These are phyloP conservation scores for Erodium trifolium DNA, from an alignment of 441 rosid species.

Conservation along the genomic window DNA sequence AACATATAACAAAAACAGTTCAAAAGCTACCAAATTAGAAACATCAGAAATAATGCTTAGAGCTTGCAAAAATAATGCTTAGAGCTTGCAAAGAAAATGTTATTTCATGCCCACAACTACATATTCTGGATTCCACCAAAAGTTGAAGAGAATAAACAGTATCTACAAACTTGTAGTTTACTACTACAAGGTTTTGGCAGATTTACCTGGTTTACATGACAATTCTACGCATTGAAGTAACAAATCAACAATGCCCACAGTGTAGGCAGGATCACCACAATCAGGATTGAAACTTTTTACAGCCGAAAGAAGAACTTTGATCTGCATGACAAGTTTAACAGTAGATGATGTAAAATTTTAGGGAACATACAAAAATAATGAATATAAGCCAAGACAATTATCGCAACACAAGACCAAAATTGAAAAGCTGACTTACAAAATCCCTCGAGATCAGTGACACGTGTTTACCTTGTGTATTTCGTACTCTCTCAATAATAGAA, in stretches of 20 bases:
- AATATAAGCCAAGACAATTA: background rate
- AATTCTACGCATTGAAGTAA: slow-evolving; percentile 97
- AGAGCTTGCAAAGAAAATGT: background rate
- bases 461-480: background rate
- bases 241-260: slow-evolving; percentile 98
- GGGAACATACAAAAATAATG: background rate
- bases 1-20: slow-evolving; percentile 13
- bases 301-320: slow-evolving; percentile 86
- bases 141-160: slow-evolving; percentile 7
- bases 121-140: slow-evolving; percentile 4
- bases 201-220: slow-evolving; percentile 91
- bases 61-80: background rate
- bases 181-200: slow-evolving; percentile 12
- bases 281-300: slow-evolving; percentile 90
- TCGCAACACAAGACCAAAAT: background rate
- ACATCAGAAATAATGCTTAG: slow-evolving; percentile 1
- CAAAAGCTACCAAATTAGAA: slow-evolving; percentile 8
- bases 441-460: background rate
- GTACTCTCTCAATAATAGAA: background rate
- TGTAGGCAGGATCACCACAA: slow-evolving; percentile 92
- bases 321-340: slow-evolving; percentile 54
- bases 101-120: slow-evolving; percentile 12
- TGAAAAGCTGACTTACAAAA: background rate
- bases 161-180: slow-evolving; percentile 13
- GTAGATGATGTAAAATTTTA: slow-evolving; percentile 8